These are phyloP conservation scores for Sphenostylis stenocarpa DNA, from an alignment of 306 rosid species.

Conservation along the genomic window DNA sequence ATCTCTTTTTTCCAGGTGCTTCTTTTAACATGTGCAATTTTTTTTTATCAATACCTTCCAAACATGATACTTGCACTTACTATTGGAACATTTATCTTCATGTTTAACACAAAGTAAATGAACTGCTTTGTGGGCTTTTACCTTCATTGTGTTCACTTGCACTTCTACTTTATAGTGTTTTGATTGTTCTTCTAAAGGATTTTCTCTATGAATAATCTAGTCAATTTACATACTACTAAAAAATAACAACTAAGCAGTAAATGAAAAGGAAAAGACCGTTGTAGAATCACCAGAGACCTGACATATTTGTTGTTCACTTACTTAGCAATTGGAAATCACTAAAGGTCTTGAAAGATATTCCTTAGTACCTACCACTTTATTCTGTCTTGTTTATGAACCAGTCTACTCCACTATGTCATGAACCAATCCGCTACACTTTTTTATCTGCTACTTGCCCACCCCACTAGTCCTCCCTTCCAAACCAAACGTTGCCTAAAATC, in stretches of 20 bases:
- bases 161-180: neutral
- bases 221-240: no score
- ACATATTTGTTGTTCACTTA: neutral
- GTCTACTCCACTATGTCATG: neutral
- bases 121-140: neutral
- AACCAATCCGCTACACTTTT: neutral
- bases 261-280: neutral
- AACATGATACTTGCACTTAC: slow-evolving; percentile 4
- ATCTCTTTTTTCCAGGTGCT: slow-evolving; percentile 21
- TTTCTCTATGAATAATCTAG: neutral
- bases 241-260: neutral
- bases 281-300: neutral
- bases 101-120: neutral
- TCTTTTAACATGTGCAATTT: slow-evolving; percentile 15
- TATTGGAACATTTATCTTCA: slow-evolving; percentile 1
- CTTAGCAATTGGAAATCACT: neutral
- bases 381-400: neutral
- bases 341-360: neutral
- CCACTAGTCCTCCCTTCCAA: neutral
- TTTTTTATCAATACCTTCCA: neutral
- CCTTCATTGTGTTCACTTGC: neutral
- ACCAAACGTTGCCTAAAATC: neutral
- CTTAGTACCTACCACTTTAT: neutral
- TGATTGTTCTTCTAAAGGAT: neutral
- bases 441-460: neutral